These are phyloP conservation scores for Casaregolazyma suthepensis DNA, from an alignment of 1,139 yeast genomes.

Conservation along the genomic window DNA sequence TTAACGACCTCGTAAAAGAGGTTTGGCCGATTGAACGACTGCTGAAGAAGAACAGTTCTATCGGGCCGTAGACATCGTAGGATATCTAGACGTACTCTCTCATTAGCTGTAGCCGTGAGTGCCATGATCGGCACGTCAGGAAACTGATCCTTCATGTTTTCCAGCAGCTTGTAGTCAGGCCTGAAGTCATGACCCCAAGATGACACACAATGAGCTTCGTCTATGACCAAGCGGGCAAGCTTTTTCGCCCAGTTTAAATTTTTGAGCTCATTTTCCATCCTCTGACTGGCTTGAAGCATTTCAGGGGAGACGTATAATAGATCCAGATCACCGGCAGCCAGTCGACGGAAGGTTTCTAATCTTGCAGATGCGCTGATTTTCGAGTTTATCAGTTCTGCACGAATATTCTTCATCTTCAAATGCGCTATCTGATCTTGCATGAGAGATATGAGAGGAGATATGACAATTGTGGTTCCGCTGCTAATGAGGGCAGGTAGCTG, in stretches of 20 bases:
- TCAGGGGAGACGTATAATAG: constrained; percentile 91
- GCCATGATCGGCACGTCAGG: constrained; percentile 92
- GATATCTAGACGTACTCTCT: constrained; percentile 82
- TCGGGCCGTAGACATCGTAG: constrained; percentile 29
- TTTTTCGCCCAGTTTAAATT: constrained; percentile 48
- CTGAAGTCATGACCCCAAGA: constrained; percentile 99
- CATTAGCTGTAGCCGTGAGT: constrained; percentile 94
- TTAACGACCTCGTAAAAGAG: constrained; percentile 69
- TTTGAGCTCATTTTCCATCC: constrained; percentile 60
- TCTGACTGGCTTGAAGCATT: constrained; percentile 75
- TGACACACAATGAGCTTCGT: constrained; percentile 98
- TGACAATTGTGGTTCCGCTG: constrained; percentile 76
- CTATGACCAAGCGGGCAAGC: constrained; percentile 85
- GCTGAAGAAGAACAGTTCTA: constrained; percentile 44
- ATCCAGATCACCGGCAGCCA: constrained; percentile 59
- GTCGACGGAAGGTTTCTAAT: constrained; percentile 53
- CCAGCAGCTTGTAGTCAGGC: constrained; percentile 86
- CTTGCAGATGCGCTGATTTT: constrained; percentile 53
- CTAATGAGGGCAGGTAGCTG: constrained; percentile 86
- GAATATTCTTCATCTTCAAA: constrained; percentile 55
- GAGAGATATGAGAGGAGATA: constrained; percentile 89
- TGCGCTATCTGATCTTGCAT: constrained; percentile 98
- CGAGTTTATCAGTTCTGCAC: constrained; percentile 87
- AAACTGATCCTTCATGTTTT: constrained; percentile 62
- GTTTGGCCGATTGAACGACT: constrained; percentile 85